Conservation (phyloP, 805 yeast species). For the Dipodascus albidus region DNA sequence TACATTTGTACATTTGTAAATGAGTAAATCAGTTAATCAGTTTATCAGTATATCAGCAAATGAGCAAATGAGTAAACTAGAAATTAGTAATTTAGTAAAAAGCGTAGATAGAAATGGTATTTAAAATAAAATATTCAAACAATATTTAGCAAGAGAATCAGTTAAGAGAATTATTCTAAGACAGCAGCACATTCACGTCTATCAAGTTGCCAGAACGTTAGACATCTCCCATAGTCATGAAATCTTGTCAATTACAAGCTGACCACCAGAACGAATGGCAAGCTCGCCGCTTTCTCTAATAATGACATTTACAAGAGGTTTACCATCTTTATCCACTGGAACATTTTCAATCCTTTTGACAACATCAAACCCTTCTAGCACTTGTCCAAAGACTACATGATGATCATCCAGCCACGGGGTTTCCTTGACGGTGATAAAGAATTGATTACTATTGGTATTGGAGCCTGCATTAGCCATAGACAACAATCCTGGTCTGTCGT, state of each 20-base stretch:
- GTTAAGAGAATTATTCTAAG: neutral
- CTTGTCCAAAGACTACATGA: conserved; percentile 85
- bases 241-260: neutral
- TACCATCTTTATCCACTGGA: conserved; percentile 52
- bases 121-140: no score
- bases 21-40: no score
- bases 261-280: neutral
- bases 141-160: no score
- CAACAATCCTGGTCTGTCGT: conserved; percentile 68
- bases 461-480: conserved; percentile 95
- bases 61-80: no score
- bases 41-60: no score
- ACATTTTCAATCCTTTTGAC: conserved; percentile 49
- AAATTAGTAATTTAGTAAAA: no score
- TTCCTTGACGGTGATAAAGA: conserved; percentile 75
- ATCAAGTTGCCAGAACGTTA: neutral
- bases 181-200: no score
- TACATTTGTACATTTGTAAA: no score
- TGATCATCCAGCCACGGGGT: conserved; percentile 86
- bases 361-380: conserved; percentile 29
- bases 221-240: neutral
- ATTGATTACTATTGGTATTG: conserved; percentile 83
- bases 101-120: no score
- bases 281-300: conserved; percentile 68
- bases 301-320: conserved; percentile 55